Conservation (phyloP, 495 filamentous ascomycete genomes). For the Aspergillus haitiensis region DNA sequence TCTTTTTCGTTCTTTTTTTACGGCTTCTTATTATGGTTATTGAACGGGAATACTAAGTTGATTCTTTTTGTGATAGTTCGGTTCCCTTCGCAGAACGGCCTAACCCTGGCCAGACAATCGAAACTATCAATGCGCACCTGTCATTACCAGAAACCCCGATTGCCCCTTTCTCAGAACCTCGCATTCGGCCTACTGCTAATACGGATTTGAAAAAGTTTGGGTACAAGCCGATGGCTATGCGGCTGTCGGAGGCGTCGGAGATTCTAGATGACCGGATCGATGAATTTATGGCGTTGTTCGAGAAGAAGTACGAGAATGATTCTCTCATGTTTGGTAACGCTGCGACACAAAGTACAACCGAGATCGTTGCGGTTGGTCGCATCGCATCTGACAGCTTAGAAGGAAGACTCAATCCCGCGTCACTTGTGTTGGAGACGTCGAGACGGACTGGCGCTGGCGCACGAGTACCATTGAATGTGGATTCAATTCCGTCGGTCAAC, state of each 20-base stretch:
- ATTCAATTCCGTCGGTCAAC: constrained; percentile 65
- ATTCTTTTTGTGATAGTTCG: constrained; percentile 36
- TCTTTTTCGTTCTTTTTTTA: not conserved
- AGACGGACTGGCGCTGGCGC: constrained; percentile 79
- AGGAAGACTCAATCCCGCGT: constrained; percentile 79
- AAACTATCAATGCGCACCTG: constrained; percentile 79
- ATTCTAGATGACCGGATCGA: constrained; percentile 95
- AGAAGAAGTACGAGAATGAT: constrained; percentile 70
- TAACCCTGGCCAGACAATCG: constrained; percentile 76
- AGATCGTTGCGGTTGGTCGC: constrained; percentile 85
- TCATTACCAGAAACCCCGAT: constrained; percentile 66
- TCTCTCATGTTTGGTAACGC: constrained; percentile 87
- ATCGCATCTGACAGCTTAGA: constrained; percentile 84
- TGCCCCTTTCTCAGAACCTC: constrained; percentile 68
- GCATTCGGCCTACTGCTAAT: constrained; percentile 77
- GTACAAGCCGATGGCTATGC: constrained; percentile 92
- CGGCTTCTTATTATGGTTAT: not conserved
- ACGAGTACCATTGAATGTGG: constrained; percentile 76
- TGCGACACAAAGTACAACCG: constrained; percentile 74
- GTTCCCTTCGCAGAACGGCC: constrained; percentile 68
- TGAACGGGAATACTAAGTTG: constrained; percentile 1
- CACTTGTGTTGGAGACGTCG: constrained; percentile 83
- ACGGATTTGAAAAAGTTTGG: constrained; percentile 86
- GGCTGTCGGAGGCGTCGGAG: constrained; percentile 85
- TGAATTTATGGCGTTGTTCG: constrained; percentile 70